Evolutionary conservation across 495 filamentous ascomycete genomes (phyloP), one percentile per base, ranked within the genome.

Genomic region (Collariella sp.): DNA sequence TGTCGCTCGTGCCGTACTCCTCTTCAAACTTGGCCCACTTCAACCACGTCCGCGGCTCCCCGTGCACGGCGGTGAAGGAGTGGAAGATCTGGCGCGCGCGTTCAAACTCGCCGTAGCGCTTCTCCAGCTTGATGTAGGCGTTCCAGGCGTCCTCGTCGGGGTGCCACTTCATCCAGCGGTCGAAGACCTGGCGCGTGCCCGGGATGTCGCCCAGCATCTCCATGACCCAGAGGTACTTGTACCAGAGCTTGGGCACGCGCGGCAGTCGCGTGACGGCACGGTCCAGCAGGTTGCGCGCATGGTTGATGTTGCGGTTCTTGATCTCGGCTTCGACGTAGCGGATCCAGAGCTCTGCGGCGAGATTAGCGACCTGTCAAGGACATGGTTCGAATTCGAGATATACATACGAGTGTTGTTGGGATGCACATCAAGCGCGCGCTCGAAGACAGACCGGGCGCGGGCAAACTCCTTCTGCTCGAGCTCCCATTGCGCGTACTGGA

Each of bases 11-110:
- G 5, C 93, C 93, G 61, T 81, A 86, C 62, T 98, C 94, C 69
- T 96, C 93, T 66, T 98, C 93, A 61, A 96, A 98, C 39, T 89
- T 83, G 57, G 93, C 84, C 93, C 93, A 98, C 68, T 96, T 97
- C 67, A 97, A 89, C 94, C 94, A 98, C 59, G 96, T 97, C 67
- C 84, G 79, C 33, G 93, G 88, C 63, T 98, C 91, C 9, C 94
- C 90, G 64, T 96, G 94, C 3, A 98, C 91, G 38, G 89, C 78
- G 3, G 89, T 95, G 61, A 95, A 96, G 15, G 89, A 81, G 62
- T 90, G 82, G 69, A 94, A 96, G 48, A 97, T 90, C 46, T 79
- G 79, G 26, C 93, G 75, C 24, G 89, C 91, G 57, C 90, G 72
- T 45, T 89, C 85, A 64, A 83, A 94, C 69, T 98, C 93, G 51